Evolutionary conservation across 2,329 filamentous ascomycete species (phyloP).

Genomic region (Didymella exigua): DNA sequence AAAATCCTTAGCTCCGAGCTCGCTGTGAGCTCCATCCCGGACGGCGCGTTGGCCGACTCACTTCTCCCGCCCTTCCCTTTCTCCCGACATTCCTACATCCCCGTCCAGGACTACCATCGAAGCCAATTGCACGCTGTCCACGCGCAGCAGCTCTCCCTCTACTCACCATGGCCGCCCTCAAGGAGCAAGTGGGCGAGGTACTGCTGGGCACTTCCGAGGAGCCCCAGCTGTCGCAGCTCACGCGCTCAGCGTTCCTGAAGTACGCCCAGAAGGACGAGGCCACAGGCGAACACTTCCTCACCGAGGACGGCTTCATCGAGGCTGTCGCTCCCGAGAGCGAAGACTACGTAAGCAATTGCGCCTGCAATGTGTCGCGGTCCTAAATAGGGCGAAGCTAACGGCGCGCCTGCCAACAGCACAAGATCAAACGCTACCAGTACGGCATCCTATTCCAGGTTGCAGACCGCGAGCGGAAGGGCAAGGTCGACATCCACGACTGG

Average conservation of each 20-base stretch:
- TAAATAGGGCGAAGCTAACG: constrained; percentile 35
- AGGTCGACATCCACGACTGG: constrained; percentile 84
- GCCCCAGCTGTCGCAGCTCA: constrained; percentile 72
- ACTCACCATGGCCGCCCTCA: constrained; percentile 61
- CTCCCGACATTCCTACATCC: constrained; percentile 20
- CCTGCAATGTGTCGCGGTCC: constrained; percentile 23
- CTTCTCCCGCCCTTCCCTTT: constrained; percentile 20
- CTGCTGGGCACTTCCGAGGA: constrained; percentile 68
- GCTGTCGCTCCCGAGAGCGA: constrained; percentile 85
- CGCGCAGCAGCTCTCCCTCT: constrained; percentile 18
- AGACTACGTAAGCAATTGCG: constrained; percentile 76
- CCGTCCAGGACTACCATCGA: constrained; percentile 16
- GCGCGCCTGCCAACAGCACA: constrained; percentile 68
- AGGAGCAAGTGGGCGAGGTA: constrained; percentile 67
- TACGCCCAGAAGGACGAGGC: constrained; percentile 77
- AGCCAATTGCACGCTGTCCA: constrained; percentile 37
- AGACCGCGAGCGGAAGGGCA: constrained; percentile 75
- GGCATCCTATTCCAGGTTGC: constrained; percentile 90
- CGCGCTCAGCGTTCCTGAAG: constrained; percentile 75
- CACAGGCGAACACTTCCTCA: constrained; percentile 79
- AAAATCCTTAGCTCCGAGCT: constrained; percentile 37
- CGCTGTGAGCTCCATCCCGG: constrained; percentile 30
- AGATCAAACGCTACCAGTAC: constrained; percentile 96
- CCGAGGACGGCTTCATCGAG: constrained; percentile 83
- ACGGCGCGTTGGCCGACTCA: constrained; percentile 34